Conservation (phyloP, 202 grass and related monocot species). For the Cymbopogon flexuosus region DNA sequence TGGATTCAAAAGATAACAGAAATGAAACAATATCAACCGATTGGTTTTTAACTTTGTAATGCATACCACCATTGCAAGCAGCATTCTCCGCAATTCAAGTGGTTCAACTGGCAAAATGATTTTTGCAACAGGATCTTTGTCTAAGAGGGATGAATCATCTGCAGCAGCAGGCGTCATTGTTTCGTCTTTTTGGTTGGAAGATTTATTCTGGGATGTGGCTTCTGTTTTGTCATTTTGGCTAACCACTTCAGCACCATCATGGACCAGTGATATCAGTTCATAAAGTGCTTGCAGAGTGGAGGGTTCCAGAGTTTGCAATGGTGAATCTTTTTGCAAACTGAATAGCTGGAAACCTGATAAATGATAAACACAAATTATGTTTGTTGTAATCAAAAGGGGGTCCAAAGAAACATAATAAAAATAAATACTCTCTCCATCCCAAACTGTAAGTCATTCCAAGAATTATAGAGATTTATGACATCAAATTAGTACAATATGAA, state of each 20-base stretch:
- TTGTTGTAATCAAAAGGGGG: background rate
- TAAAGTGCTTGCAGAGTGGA: conserved; percentile 56
- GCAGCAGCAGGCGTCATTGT: conserved; percentile 26
- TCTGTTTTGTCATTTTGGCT: conserved; percentile 41
- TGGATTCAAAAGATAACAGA: background rate
- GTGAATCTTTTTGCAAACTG: conserved; percentile 30
- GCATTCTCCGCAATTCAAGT: conserved; percentile 50
- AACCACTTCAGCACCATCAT: conserved; percentile 46
- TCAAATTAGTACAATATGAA: too few species aligned
- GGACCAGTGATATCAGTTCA: conserved; percentile 78
- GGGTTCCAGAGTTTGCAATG: conserved; percentile 61
- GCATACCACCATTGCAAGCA: conserved; percentile 76
- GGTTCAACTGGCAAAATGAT: conserved; percentile 70
- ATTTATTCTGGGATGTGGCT: conserved; percentile 30
- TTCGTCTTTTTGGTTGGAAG: conserved; percentile 33
- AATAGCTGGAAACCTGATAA: conserved; percentile 46
- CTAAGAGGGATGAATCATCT: conserved; percentile 45
- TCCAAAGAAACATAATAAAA: background rate
- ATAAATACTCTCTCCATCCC: background rate
- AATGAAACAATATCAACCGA: background rate
- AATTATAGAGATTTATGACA: too few species aligned
- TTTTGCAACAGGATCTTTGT: conserved; percentile 57
- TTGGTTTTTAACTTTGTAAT: conserved; percentile 6
- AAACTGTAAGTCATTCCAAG: too few species aligned
- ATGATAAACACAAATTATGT: conserved; percentile 15